Percentiles rank a stretch among this genome's conserved stretches.
phyloP scores from a whole-genome alignment of 192 early-diverging fungal species.

The Coemansia sp. region DNA sequence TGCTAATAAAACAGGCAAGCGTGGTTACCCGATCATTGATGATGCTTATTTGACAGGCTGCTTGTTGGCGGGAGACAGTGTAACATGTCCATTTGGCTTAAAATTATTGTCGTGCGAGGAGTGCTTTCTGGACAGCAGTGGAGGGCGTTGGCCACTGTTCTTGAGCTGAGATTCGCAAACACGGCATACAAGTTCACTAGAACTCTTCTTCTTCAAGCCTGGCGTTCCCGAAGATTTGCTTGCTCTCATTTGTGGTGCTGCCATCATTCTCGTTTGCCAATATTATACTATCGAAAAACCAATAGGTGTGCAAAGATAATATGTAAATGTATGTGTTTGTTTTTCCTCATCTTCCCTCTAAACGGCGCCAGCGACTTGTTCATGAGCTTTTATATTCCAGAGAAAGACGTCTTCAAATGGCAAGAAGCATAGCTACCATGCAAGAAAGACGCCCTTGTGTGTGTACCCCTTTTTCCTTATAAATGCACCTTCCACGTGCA shows the following conservation, averaged over 20 bases:
- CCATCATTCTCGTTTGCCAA: neutral
- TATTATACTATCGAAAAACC: neutral
- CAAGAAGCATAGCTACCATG: neutral
- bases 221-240: neutral
- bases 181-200: neutral
- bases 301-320: neutral
- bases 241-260: neutral
- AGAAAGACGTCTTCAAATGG: neutral
- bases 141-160: neutral
- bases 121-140: neutral
- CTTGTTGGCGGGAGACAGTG: no score
- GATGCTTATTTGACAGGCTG: no score
- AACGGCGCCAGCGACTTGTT: neutral
- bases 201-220: neutral
- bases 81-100: neutral
- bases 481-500: neutral
- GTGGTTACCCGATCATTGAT: no score
- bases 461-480: neutral
- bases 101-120: neutral
- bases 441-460: neutral
- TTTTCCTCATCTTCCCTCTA: neutral
- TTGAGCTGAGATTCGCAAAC: neutral
- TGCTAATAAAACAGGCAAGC: no score
- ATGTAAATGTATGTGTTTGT: neutral
- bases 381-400: neutral